phyloP scores from a whole-genome alignment of 805 yeast genomes.

The Kuraishia molischiana region DNA sequence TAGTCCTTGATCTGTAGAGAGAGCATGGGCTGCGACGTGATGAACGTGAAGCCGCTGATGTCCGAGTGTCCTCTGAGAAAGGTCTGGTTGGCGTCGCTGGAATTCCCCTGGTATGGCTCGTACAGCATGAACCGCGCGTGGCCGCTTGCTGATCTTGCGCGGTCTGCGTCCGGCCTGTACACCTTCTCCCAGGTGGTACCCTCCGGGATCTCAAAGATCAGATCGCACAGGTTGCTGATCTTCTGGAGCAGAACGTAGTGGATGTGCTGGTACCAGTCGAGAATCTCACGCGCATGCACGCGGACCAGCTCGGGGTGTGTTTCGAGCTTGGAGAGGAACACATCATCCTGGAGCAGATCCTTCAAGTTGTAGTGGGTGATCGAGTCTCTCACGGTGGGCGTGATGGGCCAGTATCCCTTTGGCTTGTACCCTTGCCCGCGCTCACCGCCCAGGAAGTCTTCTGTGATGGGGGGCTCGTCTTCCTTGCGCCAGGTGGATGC shows the following conservation, averaged over 20 bases:
- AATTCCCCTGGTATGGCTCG: conserved; percentile 21
- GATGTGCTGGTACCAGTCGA: conserved; percentile 25
- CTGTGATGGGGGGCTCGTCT: conserved; percentile 6
- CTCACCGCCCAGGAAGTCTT: conserved; percentile 27
- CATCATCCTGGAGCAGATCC: conserved; percentile 26
- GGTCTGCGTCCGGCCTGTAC: conserved; percentile 23
- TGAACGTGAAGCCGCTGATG: conserved; percentile 28
- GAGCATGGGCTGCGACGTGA: conserved; percentile 29
- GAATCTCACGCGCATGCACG: conserved; percentile 27
- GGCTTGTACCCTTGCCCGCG: conserved; percentile 40
- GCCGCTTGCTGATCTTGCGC: conserved; percentile 28
- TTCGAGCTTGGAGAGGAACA: conserved; percentile 15
- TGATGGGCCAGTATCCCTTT: conserved; percentile 36
- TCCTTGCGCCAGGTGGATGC: conserved; percentile 22
- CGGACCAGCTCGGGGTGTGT: conserved; percentile 30
- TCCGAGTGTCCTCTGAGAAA: conserved; percentile 42
- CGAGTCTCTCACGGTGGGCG: conserved; percentile 30
- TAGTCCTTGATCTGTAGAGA: conserved; percentile 29
- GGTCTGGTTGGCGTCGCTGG: conserved; percentile 23
- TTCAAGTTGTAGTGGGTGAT: conserved; percentile 34
- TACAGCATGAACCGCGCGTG: conserved; percentile 28
- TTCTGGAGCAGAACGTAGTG: conserved; percentile 28
- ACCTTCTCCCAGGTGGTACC: conserved; percentile 27
- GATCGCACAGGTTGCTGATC: conserved; percentile 29
- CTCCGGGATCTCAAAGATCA: conserved; percentile 35